A percentile compares a stretch with the other conserved stretches of the same genome.
phyloP scores from a whole-genome alignment of 305 asterid species.

The Fraxinus angustifolia region DNA sequence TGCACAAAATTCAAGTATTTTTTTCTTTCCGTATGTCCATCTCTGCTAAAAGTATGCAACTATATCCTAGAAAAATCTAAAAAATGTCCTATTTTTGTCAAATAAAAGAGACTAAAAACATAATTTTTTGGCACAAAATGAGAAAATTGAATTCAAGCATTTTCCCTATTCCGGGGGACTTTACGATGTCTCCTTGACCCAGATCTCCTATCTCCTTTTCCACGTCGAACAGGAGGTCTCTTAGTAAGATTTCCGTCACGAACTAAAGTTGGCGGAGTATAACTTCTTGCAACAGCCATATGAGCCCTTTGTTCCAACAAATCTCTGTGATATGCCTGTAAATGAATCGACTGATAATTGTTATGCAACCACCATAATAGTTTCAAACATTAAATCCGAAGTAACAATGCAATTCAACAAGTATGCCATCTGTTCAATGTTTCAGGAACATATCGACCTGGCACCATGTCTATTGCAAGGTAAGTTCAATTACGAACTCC shows the following conservation, averaged over 20 bases:
- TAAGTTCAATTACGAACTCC: not conserved
- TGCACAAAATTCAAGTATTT: constrained; percentile 22
- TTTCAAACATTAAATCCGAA: not conserved
- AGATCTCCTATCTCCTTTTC: constrained; percentile 52
- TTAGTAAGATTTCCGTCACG: constrained; percentile 33
- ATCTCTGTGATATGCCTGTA: not conserved
- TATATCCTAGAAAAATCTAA: constrained; percentile 15
- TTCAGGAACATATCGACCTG: not conserved
- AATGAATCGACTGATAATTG: not conserved
- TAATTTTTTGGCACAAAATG: constrained; percentile 34
- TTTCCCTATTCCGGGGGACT: constrained; percentile 42
- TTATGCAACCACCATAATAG: not conserved
- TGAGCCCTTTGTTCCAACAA: not conserved
- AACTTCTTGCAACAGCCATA: not conserved
- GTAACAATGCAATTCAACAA: not conserved
- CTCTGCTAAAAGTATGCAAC: constrained; percentile 24
- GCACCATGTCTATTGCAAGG: not conserved
- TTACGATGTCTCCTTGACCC: constrained; percentile 56
- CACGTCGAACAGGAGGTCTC: constrained; percentile 36
- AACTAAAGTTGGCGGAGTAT: constrained; percentile 31
- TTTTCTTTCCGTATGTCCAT: constrained; percentile 5
- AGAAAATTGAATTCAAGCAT: constrained; percentile 32
- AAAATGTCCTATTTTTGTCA: constrained; percentile 20
- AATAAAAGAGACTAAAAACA: constrained; percentile 18
- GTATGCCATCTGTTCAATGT: not conserved